Conservation (phyloP, 768 basidiomycete genomes). For the Collybia sordida region DNA sequence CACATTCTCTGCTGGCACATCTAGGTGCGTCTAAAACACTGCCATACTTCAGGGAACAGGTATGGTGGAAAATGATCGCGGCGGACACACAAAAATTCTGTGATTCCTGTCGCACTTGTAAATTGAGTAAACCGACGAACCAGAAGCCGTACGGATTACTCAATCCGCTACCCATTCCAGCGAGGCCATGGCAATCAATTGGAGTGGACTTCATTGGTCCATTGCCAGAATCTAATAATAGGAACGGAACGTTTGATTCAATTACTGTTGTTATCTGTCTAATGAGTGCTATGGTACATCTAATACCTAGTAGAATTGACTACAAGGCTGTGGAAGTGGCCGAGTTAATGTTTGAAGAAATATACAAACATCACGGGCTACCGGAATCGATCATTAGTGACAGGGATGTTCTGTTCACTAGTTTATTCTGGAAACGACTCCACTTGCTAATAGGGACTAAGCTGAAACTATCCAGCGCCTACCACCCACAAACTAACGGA, state of each 20-base stretch:
- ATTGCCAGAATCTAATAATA: slow-evolving; percentile 13
- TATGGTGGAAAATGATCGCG: slow-evolving; percentile 28
- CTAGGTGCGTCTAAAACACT: slow-evolving; percentile 32
- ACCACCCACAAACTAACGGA: background rate
- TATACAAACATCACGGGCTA: slow-evolving; percentile 17
- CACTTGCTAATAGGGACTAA: slow-evolving; percentile 12
- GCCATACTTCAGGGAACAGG: slow-evolving; percentile 23
- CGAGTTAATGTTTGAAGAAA: slow-evolving; percentile 7
- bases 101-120: slow-evolving; percentile 19
- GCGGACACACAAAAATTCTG: slow-evolving; percentile 17
- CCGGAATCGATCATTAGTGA: background rate
- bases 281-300: slow-evolving; percentile 10
- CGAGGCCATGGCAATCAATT: slow-evolving; percentile 12
- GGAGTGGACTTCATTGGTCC: slow-evolving; percentile 14
- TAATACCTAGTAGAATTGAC: slow-evolving; percentile 12
- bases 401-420: background rate
- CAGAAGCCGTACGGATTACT: slow-evolving; percentile 19
- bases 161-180: slow-evolving; percentile 7
- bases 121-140: slow-evolving; percentile 11
- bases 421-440: background rate
- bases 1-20: slow-evolving; percentile 35
- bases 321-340: slow-evolving; percentile 9
- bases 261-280: background rate
- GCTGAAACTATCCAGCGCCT: slow-evolving; percentile 10
- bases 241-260: slow-evolving; percentile 8